phyloP scores from a whole-genome alignment of 306 rosid genomes.

The Prunus mongolica region DNA sequence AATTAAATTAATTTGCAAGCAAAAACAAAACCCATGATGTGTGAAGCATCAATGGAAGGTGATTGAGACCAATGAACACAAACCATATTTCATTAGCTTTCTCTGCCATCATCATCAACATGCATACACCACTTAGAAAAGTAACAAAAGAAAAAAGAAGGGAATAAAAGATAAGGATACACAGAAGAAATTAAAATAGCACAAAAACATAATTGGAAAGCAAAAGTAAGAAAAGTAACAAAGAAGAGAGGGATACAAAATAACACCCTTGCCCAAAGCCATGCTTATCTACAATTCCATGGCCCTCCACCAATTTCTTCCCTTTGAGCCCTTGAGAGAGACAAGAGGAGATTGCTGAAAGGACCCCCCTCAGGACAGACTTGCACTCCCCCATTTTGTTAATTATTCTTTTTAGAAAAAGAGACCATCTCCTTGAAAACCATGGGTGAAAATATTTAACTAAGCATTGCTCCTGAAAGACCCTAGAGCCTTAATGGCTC shows the following conservation, averaged over 20 bases:
- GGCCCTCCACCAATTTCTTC: slow-evolving; percentile 22
- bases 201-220: slow-evolving; percentile 23
- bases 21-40: neutral
- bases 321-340: slow-evolving; percentile 1
- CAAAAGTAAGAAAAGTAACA: neutral
- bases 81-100: neutral
- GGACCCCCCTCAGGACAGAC: neutral
- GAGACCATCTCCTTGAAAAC: slow-evolving; percentile 12
- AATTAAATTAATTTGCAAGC: neutral
- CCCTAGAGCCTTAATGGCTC: slow-evolving; percentile 86
- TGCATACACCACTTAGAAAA: slow-evolving; percentile 13
- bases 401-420: slow-evolving; percentile 22
- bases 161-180: slow-evolving; percentile 14
- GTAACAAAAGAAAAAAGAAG: slow-evolving; percentile 12
- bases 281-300: slow-evolving; percentile 58
- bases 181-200: slow-evolving; percentile 24
- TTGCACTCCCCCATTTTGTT: slow-evolving; percentile 37
- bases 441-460: neutral
- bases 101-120: slow-evolving; percentile 18
- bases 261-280: slow-evolving; percentile 33
- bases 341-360: too few species aligned
- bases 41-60: slow-evolving; percentile 2
- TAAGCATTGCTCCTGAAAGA: slow-evolving; percentile 92
- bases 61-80: slow-evolving; percentile 20
- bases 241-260: slow-evolving; percentile 36